These are phyloP conservation scores for Fusarium domesticum DNA, from an alignment of 2,329 filamentous ascomycete species.

Conservation along the genomic window DNA sequence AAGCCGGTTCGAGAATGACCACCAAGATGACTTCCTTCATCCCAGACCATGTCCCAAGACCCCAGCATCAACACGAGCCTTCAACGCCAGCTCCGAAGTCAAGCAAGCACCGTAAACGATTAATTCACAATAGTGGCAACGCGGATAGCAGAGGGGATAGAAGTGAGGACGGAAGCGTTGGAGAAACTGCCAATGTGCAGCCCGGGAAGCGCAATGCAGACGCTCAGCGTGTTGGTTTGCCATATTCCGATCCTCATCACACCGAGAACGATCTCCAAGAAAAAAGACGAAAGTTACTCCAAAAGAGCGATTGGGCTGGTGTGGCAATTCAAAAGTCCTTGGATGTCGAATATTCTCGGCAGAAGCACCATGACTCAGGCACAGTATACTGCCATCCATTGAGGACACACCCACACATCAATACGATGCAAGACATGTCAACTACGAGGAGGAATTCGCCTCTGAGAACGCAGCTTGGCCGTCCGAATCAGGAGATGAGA, in stretches of 20 bases:
- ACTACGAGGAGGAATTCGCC: neutral
- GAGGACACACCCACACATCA: neutral
- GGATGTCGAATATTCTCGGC: constrained; percentile 18
- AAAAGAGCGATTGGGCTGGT: constrained; percentile 33
- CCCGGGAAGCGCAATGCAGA: neutral
- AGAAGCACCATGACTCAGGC: constrained; percentile 3
- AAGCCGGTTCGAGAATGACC: constrained; percentile 5
- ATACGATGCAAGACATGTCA: neutral
- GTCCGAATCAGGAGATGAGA: constrained; percentile 12
- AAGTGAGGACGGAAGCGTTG: too few relatives aligned
- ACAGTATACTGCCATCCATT: neutral
- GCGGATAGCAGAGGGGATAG: too few relatives aligned
- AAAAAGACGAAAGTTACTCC: constrained; percentile 28
- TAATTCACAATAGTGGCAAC: constrained; percentile 7
- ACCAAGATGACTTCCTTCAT: constrained; percentile 20
- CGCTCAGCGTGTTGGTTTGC: neutral
- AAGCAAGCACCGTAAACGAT: constrained; percentile 8
- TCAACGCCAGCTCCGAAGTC: constrained; percentile 4
- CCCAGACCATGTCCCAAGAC: constrained; percentile 27
- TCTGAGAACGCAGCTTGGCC: neutral
- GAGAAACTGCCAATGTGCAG: neutral
- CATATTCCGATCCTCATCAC: neutral
- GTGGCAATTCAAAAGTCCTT: constrained; percentile 32
- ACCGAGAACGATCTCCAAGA: constrained; percentile 13
- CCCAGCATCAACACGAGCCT: neutral